Conservation (phyloP, 225 moss, liverwort and hornwort genomes). For the Antitrichia curtipendula region DNA sequence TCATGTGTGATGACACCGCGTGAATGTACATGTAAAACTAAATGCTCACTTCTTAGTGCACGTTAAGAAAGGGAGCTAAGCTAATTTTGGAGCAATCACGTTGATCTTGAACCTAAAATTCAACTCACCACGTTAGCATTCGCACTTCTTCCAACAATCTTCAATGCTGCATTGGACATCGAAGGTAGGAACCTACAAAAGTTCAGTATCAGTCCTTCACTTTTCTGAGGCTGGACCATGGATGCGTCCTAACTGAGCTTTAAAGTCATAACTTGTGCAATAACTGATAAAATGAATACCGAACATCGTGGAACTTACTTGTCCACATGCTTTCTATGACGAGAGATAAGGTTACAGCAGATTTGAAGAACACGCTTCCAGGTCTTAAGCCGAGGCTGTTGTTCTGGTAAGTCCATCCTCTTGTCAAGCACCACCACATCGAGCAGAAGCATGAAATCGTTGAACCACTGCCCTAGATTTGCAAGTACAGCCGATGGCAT, state of each 20-base stretch:
- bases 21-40: not conserved
- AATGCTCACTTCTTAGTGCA: not conserved
- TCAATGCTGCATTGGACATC: constrained; percentile 70
- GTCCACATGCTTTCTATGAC: constrained; percentile 74
- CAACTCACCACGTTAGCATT: not conserved
- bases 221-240: not conserved
- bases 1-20: not conserved
- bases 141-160: constrained; percentile 55
- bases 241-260: not conserved
- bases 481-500: constrained; percentile 51
- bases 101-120: not conserved
- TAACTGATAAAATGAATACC: not conserved
- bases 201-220: not conserved
- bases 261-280: not conserved
- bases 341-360: constrained; percentile 66
- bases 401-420: constrained; percentile 59
- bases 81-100: not conserved
- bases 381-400: constrained; percentile 52
- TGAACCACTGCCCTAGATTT: constrained; percentile 62
- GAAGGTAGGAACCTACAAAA: constrained; percentile 58
- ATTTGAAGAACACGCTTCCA: constrained; percentile 81
- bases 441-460: constrained; percentile 57
- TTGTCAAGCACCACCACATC: constrained; percentile 64
- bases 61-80: not conserved
- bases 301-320: constrained; percentile 22